Base-by-base conservation (phyloP, 129 eudicot species). In the Helianthus tuberosus region DNA sequence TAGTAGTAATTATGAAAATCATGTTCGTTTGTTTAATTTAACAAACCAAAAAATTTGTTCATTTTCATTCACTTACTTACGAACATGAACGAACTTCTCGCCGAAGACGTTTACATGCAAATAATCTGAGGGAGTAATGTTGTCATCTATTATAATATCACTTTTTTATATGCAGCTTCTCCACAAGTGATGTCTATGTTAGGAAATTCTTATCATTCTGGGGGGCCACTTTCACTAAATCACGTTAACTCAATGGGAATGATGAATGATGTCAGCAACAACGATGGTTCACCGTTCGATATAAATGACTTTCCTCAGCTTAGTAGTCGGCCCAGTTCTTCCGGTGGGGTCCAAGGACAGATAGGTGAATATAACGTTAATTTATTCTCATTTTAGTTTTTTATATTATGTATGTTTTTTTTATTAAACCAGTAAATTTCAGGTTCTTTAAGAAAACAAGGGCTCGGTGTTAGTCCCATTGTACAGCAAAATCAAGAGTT, bases 361-460 rank as follows among this genome's bases (percentile, higher is more conserved):
- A 66, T 85, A 47, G 96, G 99, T 95, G 77, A 83, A 13, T 46
- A 29, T 14, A n/a, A 14, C 50, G 17, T 53, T 71, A 8, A 62
- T 27, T 44, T 55, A 75, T 47, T 25, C 20, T 1, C 12, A 17
- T 39, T 47, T 69, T 1, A 2, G 68, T 9, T 44, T 49, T 63
- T 57, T 12, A 15, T 8, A 32, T n/a, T 76, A 15, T 76, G 8
- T 50, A 5, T 23, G 48, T 41, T 55, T 53, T 54, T 29, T 27
- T 41, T 64, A 32, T 35, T 36, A 73, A 67, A 8, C 39, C 46
- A 32, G 50, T 38, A 25, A 73, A 48, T 57, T 74, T 16, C 86
- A 95, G 99, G 97, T 80, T 91, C 99, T 14, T 58, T 95, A 78
- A 79, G 99, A n/a, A 95, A 91, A 73, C 97, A 95, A 79, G 96